A percentile compares a stretch with the other conserved stretches of the same genome.
phyloP scores from a whole-genome alignment of 2,329 filamentous ascomycete species.

The Leptographium lundbergii region DNA sequence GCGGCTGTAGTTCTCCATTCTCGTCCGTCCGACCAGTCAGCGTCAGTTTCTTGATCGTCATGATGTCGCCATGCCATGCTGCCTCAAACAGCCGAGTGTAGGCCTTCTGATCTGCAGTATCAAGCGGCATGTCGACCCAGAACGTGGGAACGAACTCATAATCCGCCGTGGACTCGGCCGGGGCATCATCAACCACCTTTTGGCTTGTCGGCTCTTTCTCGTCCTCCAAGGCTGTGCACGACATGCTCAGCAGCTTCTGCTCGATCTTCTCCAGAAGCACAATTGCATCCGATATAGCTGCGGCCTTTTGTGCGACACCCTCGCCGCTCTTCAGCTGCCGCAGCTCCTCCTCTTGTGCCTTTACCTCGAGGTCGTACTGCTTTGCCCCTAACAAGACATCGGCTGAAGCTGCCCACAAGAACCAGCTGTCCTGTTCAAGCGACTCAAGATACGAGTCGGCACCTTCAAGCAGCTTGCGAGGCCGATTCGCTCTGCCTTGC shows the following conservation, averaged over 20 bases:
- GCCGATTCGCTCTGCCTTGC: constrained; percentile 12
- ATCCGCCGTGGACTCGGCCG: background rate
- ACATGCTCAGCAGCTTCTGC: constrained; percentile 37
- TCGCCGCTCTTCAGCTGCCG: constrained; percentile 15
- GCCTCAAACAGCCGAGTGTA: constrained; percentile 63
- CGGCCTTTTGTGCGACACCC: constrained; percentile 37
- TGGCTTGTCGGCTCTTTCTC: constrained; percentile 54
- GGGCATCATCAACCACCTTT: constrained; percentile 22
- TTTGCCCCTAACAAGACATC: background rate
- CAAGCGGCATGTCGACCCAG: constrained; percentile 11
- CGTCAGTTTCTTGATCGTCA: constrained; percentile 52
- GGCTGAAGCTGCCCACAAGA: constrained; percentile 36
- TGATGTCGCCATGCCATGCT: constrained; percentile 56
- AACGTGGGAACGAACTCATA: constrained; percentile 43
- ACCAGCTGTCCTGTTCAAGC: constrained; percentile 44
- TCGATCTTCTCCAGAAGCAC: constrained; percentile 43
- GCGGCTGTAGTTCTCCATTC: constrained; percentile 36
- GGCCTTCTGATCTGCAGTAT: constrained; percentile 25
- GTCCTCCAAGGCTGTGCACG: constrained; percentile 36
- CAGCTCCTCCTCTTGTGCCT: constrained; percentile 21
- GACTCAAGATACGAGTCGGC: constrained; percentile 40
- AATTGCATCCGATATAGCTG: constrained; percentile 38
- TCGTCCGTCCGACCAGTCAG: constrained; percentile 35
- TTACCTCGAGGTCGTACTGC: background rate
- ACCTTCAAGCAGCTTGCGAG: constrained; percentile 19